Base-by-base conservation (phyloP, 1,284 basidiomycete species). In the Boletus hoseneyae region DNA sequence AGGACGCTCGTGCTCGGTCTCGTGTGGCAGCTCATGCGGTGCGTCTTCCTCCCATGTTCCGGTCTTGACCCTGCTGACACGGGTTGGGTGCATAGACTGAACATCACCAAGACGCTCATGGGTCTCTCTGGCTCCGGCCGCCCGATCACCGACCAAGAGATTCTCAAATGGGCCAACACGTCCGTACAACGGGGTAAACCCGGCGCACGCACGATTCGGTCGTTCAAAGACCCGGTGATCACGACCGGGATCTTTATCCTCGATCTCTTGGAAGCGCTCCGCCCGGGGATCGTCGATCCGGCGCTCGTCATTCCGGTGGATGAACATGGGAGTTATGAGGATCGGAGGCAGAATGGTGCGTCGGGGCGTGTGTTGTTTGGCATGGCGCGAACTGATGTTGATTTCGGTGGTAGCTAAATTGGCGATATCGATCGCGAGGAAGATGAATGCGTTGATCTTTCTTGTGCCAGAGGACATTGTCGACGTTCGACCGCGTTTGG, bases 1-100 rank as follows among this genome's bases (percentile, higher is more conserved):
- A 88, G 85, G 70, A 98, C 95, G 10, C 78, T 99, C 43, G 93
- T 97, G 3, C 81, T 99, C 19, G 97, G 96, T 23, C 80, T 98
- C 23, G 94, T 98, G 0, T 99, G 96, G 96, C 96, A 98, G 68
- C 75, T 98, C 53, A 98, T 98, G 96, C 75, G 90, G 87, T 88
- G 56, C 41, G 79, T 68, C 9, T 21, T 0, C 16, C 2, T 11
- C 18, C 10, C 10, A 8, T 8, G 2, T 11, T 30, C 7, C 11
- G 29, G 12, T 30, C 2, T 12, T 12, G 29, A 25, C 23, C 5
- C 4, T 25, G 29, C 29, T 30, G 29, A 30, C 29, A 4, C 9
- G 10, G 3, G 29, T 12, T 25, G 23, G 29, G 27, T 2, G n/a
- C n/a, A n/a, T 18, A 29, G 25, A n/a, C n/a, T 96, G 75, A 96